phyloP scores from a whole-genome alignment of 805 yeast genomes.

The Kazachstania bromeliacearum region DNA sequence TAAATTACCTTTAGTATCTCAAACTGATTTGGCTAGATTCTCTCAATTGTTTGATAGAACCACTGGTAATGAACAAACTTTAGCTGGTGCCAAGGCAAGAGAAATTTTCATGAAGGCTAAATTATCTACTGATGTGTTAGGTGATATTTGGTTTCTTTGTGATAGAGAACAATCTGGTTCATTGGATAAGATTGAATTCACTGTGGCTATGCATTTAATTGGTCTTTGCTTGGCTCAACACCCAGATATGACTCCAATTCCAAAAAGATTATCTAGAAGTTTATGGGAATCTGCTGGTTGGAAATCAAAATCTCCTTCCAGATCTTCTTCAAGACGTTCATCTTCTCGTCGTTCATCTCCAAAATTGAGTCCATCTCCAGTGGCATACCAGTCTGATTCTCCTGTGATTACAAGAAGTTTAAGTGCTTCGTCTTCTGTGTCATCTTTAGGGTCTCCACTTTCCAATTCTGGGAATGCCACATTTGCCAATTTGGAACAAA shows the following conservation, averaged over 20 bases:
- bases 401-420: constrained; percentile 6
- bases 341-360: constrained; percentile 3
- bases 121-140: constrained; percentile 64
- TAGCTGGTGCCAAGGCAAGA: constrained; percentile 71
- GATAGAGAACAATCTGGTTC: constrained; percentile 69
- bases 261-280: constrained; percentile 35
- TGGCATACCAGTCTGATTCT: not conserved
- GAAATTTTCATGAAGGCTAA: constrained; percentile 83
- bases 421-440: not conserved
- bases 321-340: constrained; percentile 2
- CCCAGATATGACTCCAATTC: constrained; percentile 52
- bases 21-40: constrained; percentile 53
- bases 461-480: not conserved
- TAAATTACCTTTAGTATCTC: constrained; percentile 39
- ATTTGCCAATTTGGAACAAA: constrained; percentile 1
- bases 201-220: constrained; percentile 89
- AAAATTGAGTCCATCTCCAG: not conserved
- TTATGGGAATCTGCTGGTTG: constrained; percentile 32
- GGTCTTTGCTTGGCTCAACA: constrained; percentile 55
- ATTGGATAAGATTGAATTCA: constrained; percentile 63
- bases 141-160: constrained; percentile 80
- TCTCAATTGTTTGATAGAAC: constrained; percentile 64
- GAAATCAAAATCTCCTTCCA: constrained; percentile 1
- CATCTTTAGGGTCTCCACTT: not conserved
- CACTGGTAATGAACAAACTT: constrained; percentile 17